Percentiles rank a stretch among this genome's conserved stretches.
These are phyloP conservation scores for Trametes punicea DNA, from an alignment of 768 basidiomycete genomes.

Conservation along the genomic window DNA sequence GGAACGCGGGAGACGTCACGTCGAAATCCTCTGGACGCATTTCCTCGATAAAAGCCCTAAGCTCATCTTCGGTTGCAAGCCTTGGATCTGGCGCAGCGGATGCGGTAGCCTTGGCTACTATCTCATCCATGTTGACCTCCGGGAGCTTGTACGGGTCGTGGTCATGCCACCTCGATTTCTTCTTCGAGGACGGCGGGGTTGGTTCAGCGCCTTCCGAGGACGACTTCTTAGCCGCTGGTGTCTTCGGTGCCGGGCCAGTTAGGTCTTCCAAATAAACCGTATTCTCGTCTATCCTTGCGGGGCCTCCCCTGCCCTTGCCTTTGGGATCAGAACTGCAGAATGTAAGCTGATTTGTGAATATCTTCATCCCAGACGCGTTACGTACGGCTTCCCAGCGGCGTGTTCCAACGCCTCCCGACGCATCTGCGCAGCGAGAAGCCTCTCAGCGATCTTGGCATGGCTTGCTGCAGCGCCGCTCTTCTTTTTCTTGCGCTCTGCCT, in stretches of 20 bases:
- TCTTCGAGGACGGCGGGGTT: constrained; percentile 49
- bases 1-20: constrained; percentile 83
- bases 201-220: constrained; percentile 19
- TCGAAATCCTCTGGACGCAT: constrained; percentile 97
- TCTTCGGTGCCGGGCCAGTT: constrained; percentile 48
- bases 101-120: constrained; percentile 58
- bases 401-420: constrained; percentile 82
- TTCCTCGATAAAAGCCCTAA: constrained; percentile 89
- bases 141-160: constrained; percentile 95
- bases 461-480: constrained; percentile 87
- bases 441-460: constrained; percentile 86
- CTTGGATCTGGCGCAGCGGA: constrained; percentile 77
- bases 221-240: constrained; percentile 38
- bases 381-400: constrained; percentile 43
- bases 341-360: background rate
- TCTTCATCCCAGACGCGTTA: no score
- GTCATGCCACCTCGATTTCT: constrained; percentile 64
- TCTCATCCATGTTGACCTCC: constrained; percentile 66
- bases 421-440: constrained; percentile 90
- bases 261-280: constrained; percentile 91
- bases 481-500: constrained; percentile 88
- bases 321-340: constrained; percentile 26
- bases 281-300: constrained; percentile 58
- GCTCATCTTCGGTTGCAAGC: constrained; percentile 93
- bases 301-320: constrained; percentile 46